A percentile compares a stretch with the other conserved stretches of the same genome.
phyloP scores from a whole-genome alignment of 2,329 filamentous ascomycete species.

The Aspergillus ochraceus region DNA sequence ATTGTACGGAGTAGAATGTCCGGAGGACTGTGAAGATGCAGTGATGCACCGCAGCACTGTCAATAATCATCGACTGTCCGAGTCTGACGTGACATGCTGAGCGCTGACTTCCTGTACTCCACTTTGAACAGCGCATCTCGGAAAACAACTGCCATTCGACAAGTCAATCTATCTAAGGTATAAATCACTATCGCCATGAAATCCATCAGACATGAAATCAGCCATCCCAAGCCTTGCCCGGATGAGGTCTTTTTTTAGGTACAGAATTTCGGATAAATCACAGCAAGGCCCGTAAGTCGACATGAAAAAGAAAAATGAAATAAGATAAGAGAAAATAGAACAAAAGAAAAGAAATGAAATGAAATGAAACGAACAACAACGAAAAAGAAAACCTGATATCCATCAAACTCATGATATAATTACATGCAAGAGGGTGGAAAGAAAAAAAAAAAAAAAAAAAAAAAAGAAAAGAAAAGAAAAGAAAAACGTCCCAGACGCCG shows the following conservation, averaged over 20 bases:
- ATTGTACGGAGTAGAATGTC: too few species aligned
- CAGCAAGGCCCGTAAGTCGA: not conserved
- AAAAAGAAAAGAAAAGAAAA: conserved; percentile 16
- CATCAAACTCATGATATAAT: conserved; percentile 36
- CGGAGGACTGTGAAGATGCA: too few species aligned
- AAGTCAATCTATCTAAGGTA: not conserved
- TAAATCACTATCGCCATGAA: not conserved
- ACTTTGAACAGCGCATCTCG: not conserved
- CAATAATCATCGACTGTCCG: too few species aligned
- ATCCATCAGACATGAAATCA: not conserved
- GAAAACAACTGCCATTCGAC: not conserved
- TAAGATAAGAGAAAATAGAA: conserved; percentile 5
- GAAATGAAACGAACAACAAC: conserved; percentile 14
- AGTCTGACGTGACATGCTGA: not conserved
- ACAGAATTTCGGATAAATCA: not conserved
- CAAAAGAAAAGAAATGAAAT: conserved; percentile 11
- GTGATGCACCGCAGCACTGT: too few species aligned
- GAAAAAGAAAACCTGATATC: conserved; percentile 15
- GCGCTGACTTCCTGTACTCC: not conserved
- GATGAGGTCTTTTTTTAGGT: not conserved
- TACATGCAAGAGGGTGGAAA: conserved; percentile 9
- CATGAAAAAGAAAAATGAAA: not conserved
- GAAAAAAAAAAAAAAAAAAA: conserved; percentile 27
- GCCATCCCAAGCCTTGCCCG: not conserved
- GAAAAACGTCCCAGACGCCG: conserved; percentile 5